Evolutionary conservation across 2,329 filamentous ascomycete genomes (phyloP), one percentile per base, ranked within the genome.

Genomic region (Paecilomyces niveus): DNA sequence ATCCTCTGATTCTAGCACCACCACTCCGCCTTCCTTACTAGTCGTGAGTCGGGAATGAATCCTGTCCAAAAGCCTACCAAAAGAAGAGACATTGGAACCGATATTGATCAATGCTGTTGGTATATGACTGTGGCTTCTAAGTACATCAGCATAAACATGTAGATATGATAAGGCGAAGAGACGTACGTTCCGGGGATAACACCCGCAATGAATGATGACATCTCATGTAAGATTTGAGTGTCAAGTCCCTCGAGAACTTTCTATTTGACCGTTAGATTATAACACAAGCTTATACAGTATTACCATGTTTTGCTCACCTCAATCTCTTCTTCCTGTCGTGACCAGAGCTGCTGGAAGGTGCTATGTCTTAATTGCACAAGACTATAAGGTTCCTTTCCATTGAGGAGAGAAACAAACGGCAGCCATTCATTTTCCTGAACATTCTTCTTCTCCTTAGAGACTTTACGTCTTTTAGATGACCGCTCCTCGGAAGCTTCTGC

Each of bases 401-500:
- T 69, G 22, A 78, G 64, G 21, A 79, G 69, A 7, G 73, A 68
- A 7, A 73, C 68, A 60, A 78, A 79, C 5, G 64, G 64, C 18
- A 68, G 62, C 3, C 56, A 13, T 10, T 65, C 57, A 45, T 58
- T 22, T 1, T 61, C 57, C 8, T 61, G 35, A 5, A 59, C 53
- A 54, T 60, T 45, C 3, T 55, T 45, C 3, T 55, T 57, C 6
- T 62, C 76, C 57, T 76, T 80, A 0, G 78, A 77, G 7, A 84
- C 74, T 67, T 81, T 85, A 57, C 85, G 80, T 58, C 81, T 78
- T 69, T 89, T 89, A 35, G 79, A 68, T 29, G 84, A 81, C 45
- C 82, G 78, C 54, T 75, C 72, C 29, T 61, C 64, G 52, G 64
- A 59, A 49, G 61, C 15, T 60, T 70, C 73, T 55, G 60, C 74